A percentile compares a stretch with the other conserved stretches of the same genome.
Evolutionary conservation across 306 rosid species (phyloP).

Genomic region (Casuarina glauca): DNA sequence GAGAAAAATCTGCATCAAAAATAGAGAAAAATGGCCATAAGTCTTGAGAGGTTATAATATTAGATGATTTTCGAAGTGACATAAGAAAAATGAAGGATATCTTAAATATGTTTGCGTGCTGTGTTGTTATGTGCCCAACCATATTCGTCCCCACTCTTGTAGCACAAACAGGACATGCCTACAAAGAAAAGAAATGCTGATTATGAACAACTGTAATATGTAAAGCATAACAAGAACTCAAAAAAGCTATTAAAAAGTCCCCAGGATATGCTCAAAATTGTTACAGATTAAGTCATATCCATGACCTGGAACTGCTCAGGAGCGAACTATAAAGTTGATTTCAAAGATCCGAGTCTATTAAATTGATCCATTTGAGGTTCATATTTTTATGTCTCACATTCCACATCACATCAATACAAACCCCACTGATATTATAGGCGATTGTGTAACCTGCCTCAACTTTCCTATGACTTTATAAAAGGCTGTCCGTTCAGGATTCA

Average conservation of each 20-base stretch:
- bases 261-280: constrained; percentile 6
- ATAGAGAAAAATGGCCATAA: constrained; percentile 4
- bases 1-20: neutral
- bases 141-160: constrained; percentile 50
- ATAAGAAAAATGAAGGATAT: constrained; percentile 57
- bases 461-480: neutral
- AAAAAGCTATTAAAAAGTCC: neutral
- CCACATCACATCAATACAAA: neutral
- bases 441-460: neutral
- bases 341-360: constrained; percentile 9
- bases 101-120: constrained; percentile 53
- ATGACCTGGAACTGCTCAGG: constrained; percentile 3
- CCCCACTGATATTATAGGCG: neutral
- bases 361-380: constrained; percentile 11
- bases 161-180: constrained; percentile 73
- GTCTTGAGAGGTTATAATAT: neutral
- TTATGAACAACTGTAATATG: constrained; percentile 27
- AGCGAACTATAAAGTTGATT: neutral
- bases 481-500: neutral
- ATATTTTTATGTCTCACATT: constrained; percentile 12
- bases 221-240: constrained; percentile 16
- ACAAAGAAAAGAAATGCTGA: constrained; percentile 33
- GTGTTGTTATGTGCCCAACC: constrained; percentile 63
- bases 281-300: constrained; percentile 12
- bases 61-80: neutral